Conservation (phyloP, 164 flowering plant species). For the Piper betle region DNA sequence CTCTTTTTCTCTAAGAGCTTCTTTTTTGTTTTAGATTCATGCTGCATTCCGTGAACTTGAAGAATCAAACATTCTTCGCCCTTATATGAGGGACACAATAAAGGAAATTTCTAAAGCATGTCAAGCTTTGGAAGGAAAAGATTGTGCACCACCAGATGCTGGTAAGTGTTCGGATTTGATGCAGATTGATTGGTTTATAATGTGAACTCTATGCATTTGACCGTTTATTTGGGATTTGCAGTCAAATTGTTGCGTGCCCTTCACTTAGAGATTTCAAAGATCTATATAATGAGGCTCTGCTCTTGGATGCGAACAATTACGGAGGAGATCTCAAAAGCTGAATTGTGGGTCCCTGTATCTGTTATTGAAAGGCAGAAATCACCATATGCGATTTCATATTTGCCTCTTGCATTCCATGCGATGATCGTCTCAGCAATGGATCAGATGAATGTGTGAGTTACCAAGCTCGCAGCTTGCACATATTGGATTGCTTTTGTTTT, state of each 20-base stretch:
- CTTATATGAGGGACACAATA: constrained; percentile 74
- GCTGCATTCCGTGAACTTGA: constrained; percentile 70
- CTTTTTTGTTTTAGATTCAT: constrained; percentile 36
- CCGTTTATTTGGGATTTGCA: constrained; percentile 20
- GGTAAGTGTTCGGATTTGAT: constrained; percentile 30
- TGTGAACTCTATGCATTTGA: not conserved
- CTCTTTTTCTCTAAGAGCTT: not conserved
- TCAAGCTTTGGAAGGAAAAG: constrained; percentile 84
- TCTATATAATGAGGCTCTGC: constrained; percentile 78
- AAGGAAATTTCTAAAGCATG: constrained; percentile 71
- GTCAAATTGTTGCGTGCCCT: constrained; percentile 53
- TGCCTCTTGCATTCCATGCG: constrained; percentile 79
- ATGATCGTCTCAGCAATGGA: constrained; percentile 75
- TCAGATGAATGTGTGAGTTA: constrained; percentile 69
- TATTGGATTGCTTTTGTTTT: no score
- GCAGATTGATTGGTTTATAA: not conserved
- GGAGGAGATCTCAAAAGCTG: constrained; percentile 76
- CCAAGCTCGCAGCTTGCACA: not conserved
- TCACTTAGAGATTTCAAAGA: constrained; percentile 65
- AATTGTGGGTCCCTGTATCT: constrained; percentile 85
- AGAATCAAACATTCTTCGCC: constrained; percentile 68
- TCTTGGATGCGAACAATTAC: constrained; percentile 84
- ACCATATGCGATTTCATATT: constrained; percentile 76
- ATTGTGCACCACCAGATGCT: constrained; percentile 71
- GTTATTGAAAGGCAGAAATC: constrained; percentile 89